Evolutionary conservation across 1,139 yeast genomes (phyloP), one percentile per base, ranked within the genome.

Genomic region (Spathaspora sp.): DNA sequence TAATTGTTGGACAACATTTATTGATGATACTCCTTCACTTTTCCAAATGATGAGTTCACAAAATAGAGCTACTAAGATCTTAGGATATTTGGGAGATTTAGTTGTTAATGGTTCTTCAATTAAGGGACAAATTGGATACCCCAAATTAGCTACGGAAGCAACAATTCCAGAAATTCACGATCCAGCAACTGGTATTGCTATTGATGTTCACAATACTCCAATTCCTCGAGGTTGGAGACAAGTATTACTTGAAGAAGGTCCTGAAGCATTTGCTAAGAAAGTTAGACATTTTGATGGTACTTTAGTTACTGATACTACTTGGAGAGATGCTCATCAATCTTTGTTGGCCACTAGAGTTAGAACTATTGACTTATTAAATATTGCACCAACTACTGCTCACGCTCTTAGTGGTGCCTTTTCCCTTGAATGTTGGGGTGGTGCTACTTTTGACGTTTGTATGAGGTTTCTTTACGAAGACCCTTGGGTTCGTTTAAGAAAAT

Each of bases 281-380:
- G 95, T 95, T 51, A 84, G 98, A 67, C 67, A 73, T 25, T 85
- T 84, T 70, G 75, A 89, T 47, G 99, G 99, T 60, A 85, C 96
- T 54, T 77, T 93, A 66, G 72, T 93, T 58, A 95, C 95, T 87
- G 99, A 93, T 67, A 93, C 99, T 46, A 93, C 99, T 13, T 93
- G 99, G 99, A 89, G 99, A 82, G 99, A 93, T 70, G 99, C 99
- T 36, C 99, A 95, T 71, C 99, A 93, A 76, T 90, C 98, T n/a
- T 74, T 93, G 57, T 78, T 93, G 59, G 99, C 99, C 7, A 95
- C 99, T 39, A 86, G 99, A 71, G 95, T 93, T 36, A 85, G 99
- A 72, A 95, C 99, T 25, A 80, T 87, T 59, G 99, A 93, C 67
- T 74, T 93, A 61, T 74, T 86, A 48, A 88, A 90, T 55, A 89